Conservation (phyloP, 345 rosid genomes). For the Anacardium occidentale region DNA sequence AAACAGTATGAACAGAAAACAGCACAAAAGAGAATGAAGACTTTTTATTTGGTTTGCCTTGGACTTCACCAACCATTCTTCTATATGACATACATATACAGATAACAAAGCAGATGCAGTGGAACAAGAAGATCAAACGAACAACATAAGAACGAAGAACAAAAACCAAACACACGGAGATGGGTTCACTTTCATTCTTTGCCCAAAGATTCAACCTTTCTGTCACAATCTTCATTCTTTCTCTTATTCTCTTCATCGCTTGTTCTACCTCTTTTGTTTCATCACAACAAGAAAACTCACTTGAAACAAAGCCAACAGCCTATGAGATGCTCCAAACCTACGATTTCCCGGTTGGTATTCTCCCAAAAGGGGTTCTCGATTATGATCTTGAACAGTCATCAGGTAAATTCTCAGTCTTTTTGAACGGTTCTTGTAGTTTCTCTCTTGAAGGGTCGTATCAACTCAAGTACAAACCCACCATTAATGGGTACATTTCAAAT, state of each 20-base stretch:
- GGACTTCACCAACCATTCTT: neutral
- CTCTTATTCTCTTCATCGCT: constrained; percentile 8
- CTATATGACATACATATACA: no score
- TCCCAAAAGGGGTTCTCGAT: constrained; percentile 51
- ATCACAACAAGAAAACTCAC: neutral
- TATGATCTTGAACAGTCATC: constrained; percentile 45
- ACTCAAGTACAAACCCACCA: constrained; percentile 43
- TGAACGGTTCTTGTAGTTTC: constrained; percentile 54
- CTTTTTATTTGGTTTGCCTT: neutral
- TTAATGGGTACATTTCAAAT: constrained; percentile 46
- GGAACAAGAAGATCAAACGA: neutral
- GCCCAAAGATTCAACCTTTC: neutral
- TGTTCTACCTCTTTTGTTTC: constrained; percentile 8
- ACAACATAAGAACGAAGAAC: no score
- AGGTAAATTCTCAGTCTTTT: constrained; percentile 54
- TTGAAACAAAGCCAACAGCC: constrained; percentile 33
- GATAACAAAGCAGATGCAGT: neutral
- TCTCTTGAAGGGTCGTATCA: constrained; percentile 64
- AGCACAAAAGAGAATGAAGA: no score
- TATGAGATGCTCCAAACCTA: constrained; percentile 46
- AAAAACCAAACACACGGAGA: neutral
- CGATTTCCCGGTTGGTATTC: constrained; percentile 55
- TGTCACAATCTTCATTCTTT: constrained; percentile 1
- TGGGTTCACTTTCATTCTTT: constrained; percentile 16
- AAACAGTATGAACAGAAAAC: no score